Evolutionary conservation across 2,329 filamentous ascomycete genomes (phyloP), one percentile per base, ranked within the genome.

Genomic region (Pseudocercospora vitis): DNA sequence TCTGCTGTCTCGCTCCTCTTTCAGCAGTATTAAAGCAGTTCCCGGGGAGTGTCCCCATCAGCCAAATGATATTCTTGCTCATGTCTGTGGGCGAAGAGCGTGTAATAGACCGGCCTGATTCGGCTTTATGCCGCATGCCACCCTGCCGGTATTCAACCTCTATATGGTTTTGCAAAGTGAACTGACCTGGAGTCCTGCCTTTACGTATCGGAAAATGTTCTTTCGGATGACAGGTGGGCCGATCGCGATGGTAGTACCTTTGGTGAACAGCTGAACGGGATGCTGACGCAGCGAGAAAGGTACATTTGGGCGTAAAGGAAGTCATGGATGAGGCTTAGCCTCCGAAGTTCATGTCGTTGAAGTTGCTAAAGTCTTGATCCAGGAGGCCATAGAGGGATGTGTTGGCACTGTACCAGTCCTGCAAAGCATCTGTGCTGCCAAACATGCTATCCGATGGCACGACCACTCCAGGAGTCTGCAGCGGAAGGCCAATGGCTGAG

Each of bases 361-460:
- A 37, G 3, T 16, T 49, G 19, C 19, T 35, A 49, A 49, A 49
- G 5, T 49, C 47, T 11, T 49, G 47, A n/a, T 49, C 47, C 4
- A 49, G 47, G 3, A 49, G n/a, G 14, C 33, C 33, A 19, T 49
- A 49, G 9, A 49, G 47, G 11, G 47, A 49, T n/a, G 19, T 39
- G n/a, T 37, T 39, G 12, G 31, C 47, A 39, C 31, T 49, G 24
- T 49, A 49, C 47, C 47, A 49, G 19, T 39, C 32, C 5, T 49
- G 31, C 8, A 49, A 21, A 8, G 19, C 12, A 35, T 49, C 19
- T 11, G 12, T 19, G 11, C 19, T 49, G 9, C 37, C 37, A 7
- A 23, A 40, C 8, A 8, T 40, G 37, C 3, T 42, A 7, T 42
- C 37, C 2, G 37, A 21, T 3, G 21, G 37, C 3, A 21, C n/a